These are phyloP conservation scores for Blastocystis sp. DNA, from an alignment of 352 stramenopile genomes.

Conservation along the genomic window DNA sequence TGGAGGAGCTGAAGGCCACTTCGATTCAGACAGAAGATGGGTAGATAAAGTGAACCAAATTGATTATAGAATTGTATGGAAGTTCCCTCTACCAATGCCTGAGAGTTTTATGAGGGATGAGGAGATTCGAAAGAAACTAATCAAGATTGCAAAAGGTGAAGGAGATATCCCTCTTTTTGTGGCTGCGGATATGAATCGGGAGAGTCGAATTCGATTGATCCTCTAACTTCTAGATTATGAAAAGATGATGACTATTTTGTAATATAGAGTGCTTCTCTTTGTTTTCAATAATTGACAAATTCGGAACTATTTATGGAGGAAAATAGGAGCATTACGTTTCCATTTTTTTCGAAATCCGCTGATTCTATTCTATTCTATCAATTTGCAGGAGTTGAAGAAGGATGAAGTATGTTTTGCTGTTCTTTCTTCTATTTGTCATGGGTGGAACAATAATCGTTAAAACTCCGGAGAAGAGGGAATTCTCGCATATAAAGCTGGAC, in stretches of 20 bases:
- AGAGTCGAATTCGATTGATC: background rate
- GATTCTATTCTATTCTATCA: no score
- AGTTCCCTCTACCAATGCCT: conserved; percentile 44
- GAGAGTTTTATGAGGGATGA: conserved; percentile 16
- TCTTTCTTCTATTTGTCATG: background rate
- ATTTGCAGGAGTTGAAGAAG: background rate
- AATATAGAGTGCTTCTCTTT: background rate
- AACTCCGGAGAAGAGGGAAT: background rate
- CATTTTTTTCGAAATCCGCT: no score
- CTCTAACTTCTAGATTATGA: conserved; percentile 8
- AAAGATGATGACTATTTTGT: background rate
- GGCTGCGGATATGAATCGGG: conserved; percentile 51
- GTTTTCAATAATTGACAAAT: background rate
- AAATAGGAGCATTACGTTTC: background rate
- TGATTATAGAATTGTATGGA: conserved; percentile 36
- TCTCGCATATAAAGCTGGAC: background rate
- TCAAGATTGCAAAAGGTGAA: conserved; percentile 16
- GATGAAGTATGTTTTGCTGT: background rate
- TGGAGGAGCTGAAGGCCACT: conserved; percentile 20
- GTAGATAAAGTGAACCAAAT: background rate
- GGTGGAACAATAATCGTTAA: background rate
- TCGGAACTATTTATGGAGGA: background rate
- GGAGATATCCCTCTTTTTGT: conserved; percentile 34
- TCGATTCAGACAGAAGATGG: conserved; percentile 32
- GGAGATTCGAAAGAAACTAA: conserved; percentile 20